Conservation (phyloP, 2,329 filamentous ascomycete species). For the Graphiopsis chlorocephala region DNA sequence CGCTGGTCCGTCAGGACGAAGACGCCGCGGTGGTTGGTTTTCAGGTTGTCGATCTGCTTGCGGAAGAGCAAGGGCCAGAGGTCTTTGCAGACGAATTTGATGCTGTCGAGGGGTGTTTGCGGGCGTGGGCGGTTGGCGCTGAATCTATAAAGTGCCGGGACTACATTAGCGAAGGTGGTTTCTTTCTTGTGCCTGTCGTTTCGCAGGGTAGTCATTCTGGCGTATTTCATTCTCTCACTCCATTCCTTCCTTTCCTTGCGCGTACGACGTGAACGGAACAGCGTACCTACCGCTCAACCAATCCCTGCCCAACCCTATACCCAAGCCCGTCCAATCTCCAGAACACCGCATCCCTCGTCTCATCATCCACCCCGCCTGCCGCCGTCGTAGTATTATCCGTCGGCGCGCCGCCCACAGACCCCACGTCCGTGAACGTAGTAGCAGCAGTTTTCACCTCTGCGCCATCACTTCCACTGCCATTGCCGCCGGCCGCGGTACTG, state of each 20-base stretch:
- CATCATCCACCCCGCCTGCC: conserved; percentile 58
- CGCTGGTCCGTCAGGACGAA: conserved; percentile 93
- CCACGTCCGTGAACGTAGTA: neutral
- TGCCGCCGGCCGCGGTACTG: neutral
- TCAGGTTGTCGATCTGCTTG: conserved; percentile 97
- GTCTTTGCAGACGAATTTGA: conserved; percentile 99
- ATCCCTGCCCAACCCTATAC: conserved; percentile 86
- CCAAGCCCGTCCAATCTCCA: conserved; percentile 80
- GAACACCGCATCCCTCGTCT: conserved; percentile 80
- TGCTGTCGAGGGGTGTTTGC: conserved; percentile 87
- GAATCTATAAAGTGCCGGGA: conserved; percentile 57
- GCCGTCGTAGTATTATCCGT: conserved; percentile 10
- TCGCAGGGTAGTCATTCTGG: neutral
- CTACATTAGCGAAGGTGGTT: neutral
- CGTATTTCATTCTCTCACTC: neutral
- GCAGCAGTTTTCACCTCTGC: neutral
- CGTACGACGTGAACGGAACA: conserved; percentile 7
- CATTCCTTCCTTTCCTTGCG: neutral
- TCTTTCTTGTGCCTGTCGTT: neutral
- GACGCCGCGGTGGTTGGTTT: conserved; percentile 95
- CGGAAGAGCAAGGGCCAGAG: conserved; percentile 91
- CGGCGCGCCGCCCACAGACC: conserved; percentile 6
- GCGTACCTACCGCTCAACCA: conserved; percentile 74
- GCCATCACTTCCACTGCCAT: neutral
- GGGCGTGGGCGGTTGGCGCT: conserved; percentile 82